These are phyloP conservation scores for Diphasiastrum complanatum DNA, from an alignment of 83 land plant genomes.

Conservation along the genomic window DNA sequence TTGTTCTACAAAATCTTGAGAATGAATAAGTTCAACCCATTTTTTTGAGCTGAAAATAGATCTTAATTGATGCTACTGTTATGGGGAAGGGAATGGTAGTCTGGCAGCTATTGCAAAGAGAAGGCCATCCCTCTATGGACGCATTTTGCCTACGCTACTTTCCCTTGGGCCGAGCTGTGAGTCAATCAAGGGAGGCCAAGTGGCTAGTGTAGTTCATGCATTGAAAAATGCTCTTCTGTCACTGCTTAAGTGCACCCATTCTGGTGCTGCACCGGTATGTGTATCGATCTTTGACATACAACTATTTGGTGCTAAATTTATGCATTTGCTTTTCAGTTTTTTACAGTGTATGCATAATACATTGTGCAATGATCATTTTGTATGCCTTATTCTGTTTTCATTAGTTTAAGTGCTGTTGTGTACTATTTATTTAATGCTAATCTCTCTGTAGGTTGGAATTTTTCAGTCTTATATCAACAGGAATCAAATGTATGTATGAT, in stretches of 20 bases:
- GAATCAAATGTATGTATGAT: too few species aligned
- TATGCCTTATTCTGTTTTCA: too few species aligned
- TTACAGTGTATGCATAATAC: not conserved
- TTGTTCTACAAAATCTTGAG: too few species aligned
- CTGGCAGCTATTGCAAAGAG: conserved; percentile 70
- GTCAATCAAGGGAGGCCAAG: conserved; percentile 40
- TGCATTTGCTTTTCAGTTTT: not conserved
- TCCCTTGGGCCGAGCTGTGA: conserved; percentile 46
- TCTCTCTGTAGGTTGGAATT: too few species aligned
- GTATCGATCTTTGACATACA: not conserved
- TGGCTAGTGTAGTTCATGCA: conserved; percentile 53
- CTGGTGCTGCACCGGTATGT: conserved; percentile 48
- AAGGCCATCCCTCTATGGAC: conserved; percentile 43
- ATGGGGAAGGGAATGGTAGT: conserved; percentile 32
- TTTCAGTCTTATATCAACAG: too few species aligned
- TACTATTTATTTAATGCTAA: too few species aligned
- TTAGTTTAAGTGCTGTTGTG: too few species aligned
- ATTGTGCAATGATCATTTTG: too few species aligned
- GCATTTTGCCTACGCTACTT: conserved; percentile 45
- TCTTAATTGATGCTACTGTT: conserved; percentile 4
- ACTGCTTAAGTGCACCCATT: conserved; percentile 54
- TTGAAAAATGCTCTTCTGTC: conserved; percentile 62
- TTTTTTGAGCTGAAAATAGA: too few species aligned
- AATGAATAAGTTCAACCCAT: too few species aligned
- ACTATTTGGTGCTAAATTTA: not conserved